Percentiles rank a stretch among this genome's conserved stretches.
phyloP scores from a whole-genome alignment of 192 early-diverging fungal genomes.

The Dispira parvispora region DNA sequence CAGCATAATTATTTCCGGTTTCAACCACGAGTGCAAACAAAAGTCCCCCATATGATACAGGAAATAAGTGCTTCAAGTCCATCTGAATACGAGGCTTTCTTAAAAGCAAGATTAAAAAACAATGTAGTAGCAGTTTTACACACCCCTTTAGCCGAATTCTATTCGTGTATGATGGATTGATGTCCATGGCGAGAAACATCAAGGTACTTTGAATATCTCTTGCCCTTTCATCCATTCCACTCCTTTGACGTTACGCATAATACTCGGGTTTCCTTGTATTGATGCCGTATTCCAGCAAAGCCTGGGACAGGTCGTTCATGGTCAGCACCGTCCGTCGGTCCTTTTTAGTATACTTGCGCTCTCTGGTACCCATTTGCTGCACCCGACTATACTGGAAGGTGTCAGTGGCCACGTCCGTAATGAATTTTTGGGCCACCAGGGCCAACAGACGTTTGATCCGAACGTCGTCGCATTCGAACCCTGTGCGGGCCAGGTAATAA shows the following conservation, averaged over 20 bases:
- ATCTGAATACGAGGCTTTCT: too few species aligned
- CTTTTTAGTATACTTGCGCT: conserved; percentile 31
- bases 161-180: too few species aligned
- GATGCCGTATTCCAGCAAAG: conserved; percentile 82
- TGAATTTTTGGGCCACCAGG: conserved; percentile 62
- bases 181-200: too few species aligned
- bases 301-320: conserved; percentile 84
- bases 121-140: too few species aligned
- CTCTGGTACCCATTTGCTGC: conserved; percentile 33
- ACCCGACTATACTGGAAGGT: conserved; percentile 56
- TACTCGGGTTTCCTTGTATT: conserved; percentile 94
- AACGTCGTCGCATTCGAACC: conserved; percentile 50
- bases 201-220: too few species aligned
- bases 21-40: too few species aligned
- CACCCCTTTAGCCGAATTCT: too few species aligned
- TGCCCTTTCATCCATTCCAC: too few species aligned
- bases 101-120: too few species aligned
- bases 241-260: conserved; percentile 33
- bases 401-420: conserved; percentile 55
- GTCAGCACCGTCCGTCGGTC: conserved; percentile 77
- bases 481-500: conserved; percentile 59
- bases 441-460: conserved; percentile 49
- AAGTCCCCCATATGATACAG: too few species aligned
- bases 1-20: too few species aligned
- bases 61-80: too few species aligned